Conservation (phyloP, 495 filamentous ascomycete species). For the Durotheca rogersii region DNA sequence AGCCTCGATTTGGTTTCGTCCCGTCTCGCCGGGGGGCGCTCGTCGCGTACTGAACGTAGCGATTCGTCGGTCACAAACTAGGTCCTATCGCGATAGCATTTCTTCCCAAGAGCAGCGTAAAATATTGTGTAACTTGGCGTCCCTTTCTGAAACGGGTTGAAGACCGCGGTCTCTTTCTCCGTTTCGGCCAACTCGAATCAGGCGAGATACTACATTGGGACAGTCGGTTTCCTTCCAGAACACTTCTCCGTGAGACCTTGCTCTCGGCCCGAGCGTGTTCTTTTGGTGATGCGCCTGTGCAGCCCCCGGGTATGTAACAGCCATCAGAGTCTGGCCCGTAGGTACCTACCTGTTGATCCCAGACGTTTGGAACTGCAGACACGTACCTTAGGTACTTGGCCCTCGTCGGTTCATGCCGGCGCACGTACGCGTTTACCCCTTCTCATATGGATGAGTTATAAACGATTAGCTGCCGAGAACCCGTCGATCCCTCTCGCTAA, state of each 20-base stretch:
- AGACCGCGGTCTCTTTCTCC: background rate
- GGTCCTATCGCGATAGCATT: background rate
- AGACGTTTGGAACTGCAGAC: conserved; percentile 6
- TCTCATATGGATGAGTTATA: no score
- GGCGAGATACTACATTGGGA: conserved; percentile 13
- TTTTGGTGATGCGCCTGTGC: conserved; percentile 11
- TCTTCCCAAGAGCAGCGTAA: no score
- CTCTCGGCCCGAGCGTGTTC: conserved; percentile 9
- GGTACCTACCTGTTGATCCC: conserved; percentile 8
- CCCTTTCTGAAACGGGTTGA: conserved; percentile 10
- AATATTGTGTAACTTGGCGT: background rate
- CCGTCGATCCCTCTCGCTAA: no score
- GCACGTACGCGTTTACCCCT: no score
- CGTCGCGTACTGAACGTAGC: no score
- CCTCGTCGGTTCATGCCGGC: background rate
- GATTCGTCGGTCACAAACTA: no score
- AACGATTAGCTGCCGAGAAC: no score
- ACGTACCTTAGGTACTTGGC: conserved; percentile 1
- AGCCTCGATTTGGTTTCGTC: no score
- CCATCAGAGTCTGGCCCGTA: no score
- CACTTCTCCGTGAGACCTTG: conserved; percentile 10
- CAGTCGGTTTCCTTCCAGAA: conserved; percentile 18
- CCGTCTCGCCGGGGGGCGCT: no score
- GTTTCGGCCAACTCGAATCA: conserved; percentile 1
- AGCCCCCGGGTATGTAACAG: conserved; percentile 4